Evolutionary conservation across 306 rosid genomes (phyloP), one percentile per base, ranked within the genome.

Genomic region (Gynostemma pentaphyllum): DNA sequence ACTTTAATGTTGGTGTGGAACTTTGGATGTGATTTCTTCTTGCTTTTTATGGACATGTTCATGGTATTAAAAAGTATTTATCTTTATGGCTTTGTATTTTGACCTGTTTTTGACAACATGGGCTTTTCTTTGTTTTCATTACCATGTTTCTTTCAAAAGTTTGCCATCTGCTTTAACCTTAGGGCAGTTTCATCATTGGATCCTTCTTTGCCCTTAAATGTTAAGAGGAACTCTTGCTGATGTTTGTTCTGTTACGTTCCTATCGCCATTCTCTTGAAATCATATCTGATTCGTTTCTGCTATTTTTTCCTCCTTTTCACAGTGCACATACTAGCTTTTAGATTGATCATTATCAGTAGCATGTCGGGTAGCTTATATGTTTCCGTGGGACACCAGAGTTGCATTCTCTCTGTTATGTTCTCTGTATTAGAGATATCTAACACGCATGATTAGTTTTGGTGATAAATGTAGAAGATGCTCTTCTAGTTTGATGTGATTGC

Each of bases 341-440:
- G 94, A 11, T 39, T 80, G 73, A 90, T 88, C 70, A 87, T 90
- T 73, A 23, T 90, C 64, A 81, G 90, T 63, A 81, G 87, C 72
- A 90, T 90, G 97, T 50, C 73, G 47, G 97, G 89, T 59, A 90
- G 94, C 79, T 64, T 90, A 74, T 90, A 90, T 45, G 97, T 90
- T 19, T 90, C 97, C 22, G 87, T 90, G 97, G 90, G 84, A 69
- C 88, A 76, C 24, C 97, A 90, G 59, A 90, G 91, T 81, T 90
- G 87, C 73, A 36, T 90, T 68, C 90, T 90, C 68, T 90, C 96
- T 21, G 97, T 90, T 72, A 47, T 85, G 66, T 90, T 87, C 83
- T 90, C 97, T 53, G 90, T 80, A 26, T 46, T 90, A 80, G 96
- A 90, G 97, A 96, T 90, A 81, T 70, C 57, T 28, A 28, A 26